Conservation (phyloP, 169 alveolate species). For the Cryptosporidium sp. region DNA sequence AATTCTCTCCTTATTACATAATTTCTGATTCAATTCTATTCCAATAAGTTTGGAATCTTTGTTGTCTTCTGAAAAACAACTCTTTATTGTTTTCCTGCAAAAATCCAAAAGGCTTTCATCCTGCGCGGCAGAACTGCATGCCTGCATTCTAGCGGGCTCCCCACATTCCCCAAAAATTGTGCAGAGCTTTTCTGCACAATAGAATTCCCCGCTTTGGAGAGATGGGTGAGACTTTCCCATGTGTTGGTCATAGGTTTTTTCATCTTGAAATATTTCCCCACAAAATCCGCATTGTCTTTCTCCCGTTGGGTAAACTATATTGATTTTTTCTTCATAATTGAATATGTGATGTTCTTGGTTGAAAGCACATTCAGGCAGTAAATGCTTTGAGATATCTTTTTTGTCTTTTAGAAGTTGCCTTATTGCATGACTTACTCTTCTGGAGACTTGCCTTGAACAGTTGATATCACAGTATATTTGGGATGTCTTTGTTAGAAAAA, state of each 20-base stretch:
- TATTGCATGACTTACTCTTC: conserved; percentile 32
- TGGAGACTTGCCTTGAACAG: conserved; percentile 40
- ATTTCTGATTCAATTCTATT: background rate
- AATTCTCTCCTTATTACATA: conserved; percentile 27
- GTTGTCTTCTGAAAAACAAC: conserved; percentile 18
- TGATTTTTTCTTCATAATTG: conserved; percentile 16
- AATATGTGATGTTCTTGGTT: background rate
- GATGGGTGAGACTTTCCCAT: conserved; percentile 12
- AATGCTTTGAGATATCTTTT: background rate
- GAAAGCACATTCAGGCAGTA: conserved; percentile 5
- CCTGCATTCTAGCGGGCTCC: background rate
- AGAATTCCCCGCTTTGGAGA: conserved; percentile 11
- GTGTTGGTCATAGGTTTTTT: conserved; percentile 23
- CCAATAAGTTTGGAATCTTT: conserved; percentile 22
- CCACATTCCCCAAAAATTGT: conserved; percentile 22
- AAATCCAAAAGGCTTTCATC: background rate
- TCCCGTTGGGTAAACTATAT: conserved; percentile 27
- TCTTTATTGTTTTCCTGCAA: conserved; percentile 1
- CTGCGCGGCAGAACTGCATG: background rate
- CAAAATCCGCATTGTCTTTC: conserved; percentile 43
- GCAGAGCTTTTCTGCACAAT: conserved; percentile 26
- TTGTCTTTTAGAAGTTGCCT: background rate
- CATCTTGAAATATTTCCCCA: background rate
- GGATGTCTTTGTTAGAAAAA: background rate
- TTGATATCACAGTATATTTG: background rate